Evolutionary conservation across 2,329 filamentous ascomycete genomes (phyloP), one percentile per base, ranked within the genome.

Genomic region (Epicoccum sorghinum): DNA sequence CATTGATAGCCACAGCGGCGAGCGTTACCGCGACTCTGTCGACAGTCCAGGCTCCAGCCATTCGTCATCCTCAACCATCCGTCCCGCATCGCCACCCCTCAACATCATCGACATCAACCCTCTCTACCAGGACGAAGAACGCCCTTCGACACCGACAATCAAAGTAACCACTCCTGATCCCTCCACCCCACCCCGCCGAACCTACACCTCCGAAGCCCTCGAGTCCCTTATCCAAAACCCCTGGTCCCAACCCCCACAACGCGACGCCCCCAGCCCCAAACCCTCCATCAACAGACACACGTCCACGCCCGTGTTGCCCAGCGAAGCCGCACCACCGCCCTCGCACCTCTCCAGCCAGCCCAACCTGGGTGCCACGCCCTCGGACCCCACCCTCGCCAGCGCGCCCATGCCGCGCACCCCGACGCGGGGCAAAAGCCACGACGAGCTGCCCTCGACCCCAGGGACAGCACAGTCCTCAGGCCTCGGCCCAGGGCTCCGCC

Each of bases 21-120:
- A 79, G 49, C 60, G 59, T 7, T 74, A 72, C 44, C 65, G 59
- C n/a, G 70, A 75, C 47, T 61, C 67, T 2, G 47, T 66, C 6
- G 62, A 66, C 24, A 63, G 57, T 14, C 64, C 57, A 8, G 57
- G 61, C n/a, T 38, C 44, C 32, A 47, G 46, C 30, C 45, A 49
- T 13, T 54, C 53, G 7, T 65, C 61, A 9, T 64, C 69, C 2
- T 72, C 71, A 7, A 68, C 62, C 7, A 41, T 64, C 7, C 66
- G 67, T 36, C 48, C 62, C 29, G 40, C 56, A 7, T 71, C 69
- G 2, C 66, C 65, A 35, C 61, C 64, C 1, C 45, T 54, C 9
- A 39, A 40, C 23, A 54, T 64, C 30, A 38, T 47, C 27, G 42
- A 62, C 30, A 62, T 62, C 32, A 39, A 57, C 32, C 47, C 52